Conservation (phyloP, 768 basidiomycete genomes). For the Lentinula sp. region DNA sequence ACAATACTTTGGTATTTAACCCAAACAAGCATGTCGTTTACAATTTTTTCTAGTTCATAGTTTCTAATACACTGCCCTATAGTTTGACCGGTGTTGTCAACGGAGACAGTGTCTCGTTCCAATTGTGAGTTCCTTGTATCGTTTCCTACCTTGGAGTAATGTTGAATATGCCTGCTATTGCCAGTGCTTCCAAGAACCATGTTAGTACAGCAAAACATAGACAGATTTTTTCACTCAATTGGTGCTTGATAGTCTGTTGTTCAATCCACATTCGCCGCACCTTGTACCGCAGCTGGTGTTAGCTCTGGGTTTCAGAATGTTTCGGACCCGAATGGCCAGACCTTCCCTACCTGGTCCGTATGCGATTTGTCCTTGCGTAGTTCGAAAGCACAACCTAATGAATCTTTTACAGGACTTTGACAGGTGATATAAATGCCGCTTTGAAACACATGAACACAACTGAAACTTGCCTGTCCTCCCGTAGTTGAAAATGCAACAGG, state of each 20-base stretch:
- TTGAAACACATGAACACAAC: no score
- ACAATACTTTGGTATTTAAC: conserved; percentile 24
- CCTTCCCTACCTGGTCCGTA: conserved; percentile 31
- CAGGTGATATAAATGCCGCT: background rate
- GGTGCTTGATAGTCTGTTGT: conserved; percentile 40
- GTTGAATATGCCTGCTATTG: background rate
- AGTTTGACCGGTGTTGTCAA: conserved; percentile 28
- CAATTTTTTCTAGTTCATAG: background rate
- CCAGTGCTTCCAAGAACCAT: conserved; percentile 39
- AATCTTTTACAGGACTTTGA: background rate
- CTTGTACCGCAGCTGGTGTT: conserved; percentile 40
- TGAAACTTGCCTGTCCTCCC: background rate
- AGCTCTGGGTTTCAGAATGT: conserved; percentile 44
- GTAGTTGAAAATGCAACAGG: background rate
- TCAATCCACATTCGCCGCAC: conserved; percentile 52
- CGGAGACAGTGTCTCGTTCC: conserved; percentile 47
- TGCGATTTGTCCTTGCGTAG: background rate
- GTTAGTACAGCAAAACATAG: conserved; percentile 17
- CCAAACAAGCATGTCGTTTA: conserved; percentile 19
- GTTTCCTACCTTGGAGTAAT: background rate
- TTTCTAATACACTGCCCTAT: background rate
- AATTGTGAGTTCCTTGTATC: conserved; percentile 34
- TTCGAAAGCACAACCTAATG: background rate
- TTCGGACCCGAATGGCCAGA: conserved; percentile 24
- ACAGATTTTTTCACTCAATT: background rate